phyloP scores from a whole-genome alignment of 495 filamentous ascomycete species.

The Platismatia glauca region DNA sequence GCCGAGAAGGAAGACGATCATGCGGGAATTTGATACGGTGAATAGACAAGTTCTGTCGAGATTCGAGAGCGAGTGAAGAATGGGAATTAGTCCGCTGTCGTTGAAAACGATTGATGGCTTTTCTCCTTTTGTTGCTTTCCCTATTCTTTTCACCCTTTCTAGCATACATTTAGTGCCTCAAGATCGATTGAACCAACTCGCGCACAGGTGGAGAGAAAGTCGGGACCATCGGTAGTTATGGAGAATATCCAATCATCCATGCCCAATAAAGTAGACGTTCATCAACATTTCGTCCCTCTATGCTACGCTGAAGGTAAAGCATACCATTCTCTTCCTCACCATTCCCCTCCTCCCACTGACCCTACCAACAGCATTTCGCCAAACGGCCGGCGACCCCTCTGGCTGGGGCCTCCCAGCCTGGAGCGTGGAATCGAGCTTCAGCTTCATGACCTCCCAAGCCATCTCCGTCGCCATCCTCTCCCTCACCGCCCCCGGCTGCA shows the following conservation, averaged over 20 bases:
- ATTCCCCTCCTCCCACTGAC: background rate
- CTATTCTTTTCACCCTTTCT: too few species aligned
- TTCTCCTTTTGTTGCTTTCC: too few species aligned
- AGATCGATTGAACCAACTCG: too few species aligned
- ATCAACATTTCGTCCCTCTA: constrained; percentile 8
- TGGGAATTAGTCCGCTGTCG: too few species aligned
- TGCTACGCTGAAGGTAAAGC: background rate
- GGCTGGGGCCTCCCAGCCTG: background rate
- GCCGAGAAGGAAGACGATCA: too few species aligned
- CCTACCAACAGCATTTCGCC: background rate
- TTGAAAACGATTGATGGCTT: too few species aligned
- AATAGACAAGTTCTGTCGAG: too few species aligned
- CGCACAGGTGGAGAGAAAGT: too few species aligned
- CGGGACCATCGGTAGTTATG: too few species aligned
- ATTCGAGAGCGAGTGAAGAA: too few species aligned
- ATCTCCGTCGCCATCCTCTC: constrained; percentile 3
- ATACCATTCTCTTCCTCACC: background rate
- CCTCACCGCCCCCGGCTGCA: background rate
- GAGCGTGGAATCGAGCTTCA: background rate
- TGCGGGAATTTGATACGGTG: too few species aligned
- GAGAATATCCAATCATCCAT: background rate
- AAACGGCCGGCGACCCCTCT: background rate
- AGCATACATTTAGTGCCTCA: too few species aligned
- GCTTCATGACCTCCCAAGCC: background rate
- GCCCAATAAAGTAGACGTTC: constrained; percentile 9